Conservation (phyloP, 352 stramenopile species). For the Aphanomyces astaci region DNA sequence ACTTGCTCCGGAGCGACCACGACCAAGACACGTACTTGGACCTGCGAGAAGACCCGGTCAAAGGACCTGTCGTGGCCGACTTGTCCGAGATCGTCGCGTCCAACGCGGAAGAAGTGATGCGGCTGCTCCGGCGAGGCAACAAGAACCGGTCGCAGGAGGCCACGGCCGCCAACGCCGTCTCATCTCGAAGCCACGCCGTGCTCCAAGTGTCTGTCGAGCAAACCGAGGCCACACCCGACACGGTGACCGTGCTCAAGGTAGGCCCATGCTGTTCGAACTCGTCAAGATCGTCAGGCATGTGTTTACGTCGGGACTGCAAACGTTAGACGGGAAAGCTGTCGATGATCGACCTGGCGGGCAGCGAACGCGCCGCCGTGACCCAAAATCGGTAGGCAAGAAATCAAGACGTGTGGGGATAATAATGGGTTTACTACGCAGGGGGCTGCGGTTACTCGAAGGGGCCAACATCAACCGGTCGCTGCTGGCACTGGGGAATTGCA, state of each 20-base stretch:
- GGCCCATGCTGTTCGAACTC: not conserved
- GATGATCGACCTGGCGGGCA: slow-evolving; percentile 86
- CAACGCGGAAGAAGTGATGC: slow-evolving; percentile 78
- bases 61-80: slow-evolving; percentile 71
- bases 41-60: slow-evolving; percentile 79
- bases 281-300: not conserved
- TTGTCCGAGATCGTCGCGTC: slow-evolving; percentile 79
- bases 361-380: slow-evolving; percentile 84
- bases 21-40: slow-evolving; percentile 38
- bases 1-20: slow-evolving; percentile 54
- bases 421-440: slow-evolving; percentile 20
- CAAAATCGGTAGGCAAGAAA: slow-evolving; percentile 49
- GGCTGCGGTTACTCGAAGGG: slow-evolving; percentile 76
- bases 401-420: no score
- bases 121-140: slow-evolving; percentile 78
- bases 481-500: slow-evolving; percentile 88
- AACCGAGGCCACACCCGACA: slow-evolving; percentile 35
- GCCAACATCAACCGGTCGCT: slow-evolving; percentile 90
- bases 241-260: slow-evolving; percentile 28
- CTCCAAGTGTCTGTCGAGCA: slow-evolving; percentile 80
- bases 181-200: slow-evolving; percentile 84
- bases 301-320: slow-evolving; percentile 15
- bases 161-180: slow-evolving; percentile 82
- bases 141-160: slow-evolving; percentile 81
- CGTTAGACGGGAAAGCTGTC: slow-evolving; percentile 84